Conservation (phyloP, 2,329 filamentous ascomycete genomes). For the Dendryphion nanum region DNA sequence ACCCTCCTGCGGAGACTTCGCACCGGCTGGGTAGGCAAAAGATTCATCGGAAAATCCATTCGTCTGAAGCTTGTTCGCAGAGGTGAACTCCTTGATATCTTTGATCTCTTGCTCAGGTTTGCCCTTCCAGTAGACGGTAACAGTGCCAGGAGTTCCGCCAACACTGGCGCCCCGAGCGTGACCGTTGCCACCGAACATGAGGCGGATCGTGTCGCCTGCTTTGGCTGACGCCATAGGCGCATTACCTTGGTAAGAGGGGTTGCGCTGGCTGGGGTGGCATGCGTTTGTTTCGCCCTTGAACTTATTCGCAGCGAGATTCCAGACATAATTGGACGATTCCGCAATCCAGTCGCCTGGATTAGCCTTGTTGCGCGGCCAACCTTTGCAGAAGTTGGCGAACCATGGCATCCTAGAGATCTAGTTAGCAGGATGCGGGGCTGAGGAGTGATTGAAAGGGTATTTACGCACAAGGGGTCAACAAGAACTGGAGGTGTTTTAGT, state of each 20-base stretch:
- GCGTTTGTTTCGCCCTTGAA: constrained; percentile 6
- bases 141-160: constrained; percentile 3
- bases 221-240: constrained; percentile 18
- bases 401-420: too few relatives aligned
- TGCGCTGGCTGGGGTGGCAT: constrained; percentile 10
- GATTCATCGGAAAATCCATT: constrained; percentile 22
- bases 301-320: constrained; percentile 12
- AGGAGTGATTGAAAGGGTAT: too few relatives aligned
- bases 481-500: too few relatives aligned
- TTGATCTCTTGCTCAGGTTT: constrained; percentile 20
- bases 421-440: too few relatives aligned
- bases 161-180: constrained; percentile 21
- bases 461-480: too few relatives aligned
- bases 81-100: constrained; percentile 18
- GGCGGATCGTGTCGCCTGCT: constrained; percentile 15
- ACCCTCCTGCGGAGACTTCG: constrained; percentile 13
- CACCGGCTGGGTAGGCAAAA: constrained; percentile 17
- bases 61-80: constrained; percentile 15
- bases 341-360: constrained; percentile 26
- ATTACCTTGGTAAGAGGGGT: constrained; percentile 10
- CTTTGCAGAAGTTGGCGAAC: too few relatives aligned
- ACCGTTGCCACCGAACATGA: constrained; percentile 28
- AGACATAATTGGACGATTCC: constrained; percentile 16
- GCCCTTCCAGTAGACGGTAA: constrained; percentile 7
- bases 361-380: too few relatives aligned